Conservation (phyloP, 768 basidiomycete genomes). For the Kwoniella europaea region DNA sequence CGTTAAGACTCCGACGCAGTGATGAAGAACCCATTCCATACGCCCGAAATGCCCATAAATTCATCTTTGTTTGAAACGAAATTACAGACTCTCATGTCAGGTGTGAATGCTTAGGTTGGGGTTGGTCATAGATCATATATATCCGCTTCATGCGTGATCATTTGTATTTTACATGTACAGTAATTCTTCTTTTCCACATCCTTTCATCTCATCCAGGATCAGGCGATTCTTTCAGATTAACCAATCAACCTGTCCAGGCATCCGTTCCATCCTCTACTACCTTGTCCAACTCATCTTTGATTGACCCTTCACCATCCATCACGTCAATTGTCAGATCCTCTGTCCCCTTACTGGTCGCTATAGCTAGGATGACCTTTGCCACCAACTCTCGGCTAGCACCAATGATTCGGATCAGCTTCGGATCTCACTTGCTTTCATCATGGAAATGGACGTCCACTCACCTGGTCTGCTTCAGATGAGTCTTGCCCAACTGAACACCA, state of each 20-base stretch:
- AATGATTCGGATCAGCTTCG: not conserved
- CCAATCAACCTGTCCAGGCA: conserved; percentile 42
- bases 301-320: conserved; percentile 64
- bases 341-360: conserved; percentile 64
- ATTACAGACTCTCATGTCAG: conserved; percentile 54
- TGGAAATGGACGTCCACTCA: conserved; percentile 50
- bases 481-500: conserved; percentile 65
- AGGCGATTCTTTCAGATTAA: not conserved
- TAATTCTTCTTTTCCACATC: not conserved
- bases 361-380: conserved; percentile 62
- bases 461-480: conserved; percentile 63
- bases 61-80: conserved; percentile 79
- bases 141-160: conserved; percentile 1
- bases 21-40: conserved; percentile 99
- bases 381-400: conserved; percentile 68
- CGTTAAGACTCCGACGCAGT: conserved; percentile 77
- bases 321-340: conserved; percentile 68
- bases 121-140: not conserved
- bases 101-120: conserved; percentile 28
- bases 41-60: conserved; percentile 98
- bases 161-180: not conserved
- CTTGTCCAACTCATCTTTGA: conserved; percentile 63
- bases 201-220: not conserved
- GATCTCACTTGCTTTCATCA: conserved; percentile 48
- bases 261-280: conserved; percentile 61